Evolutionary conservation across 2,329 filamentous ascomycete species (phyloP), one percentile per base, ranked within the genome.

Genomic region (Shiraia bambusicola): DNA sequence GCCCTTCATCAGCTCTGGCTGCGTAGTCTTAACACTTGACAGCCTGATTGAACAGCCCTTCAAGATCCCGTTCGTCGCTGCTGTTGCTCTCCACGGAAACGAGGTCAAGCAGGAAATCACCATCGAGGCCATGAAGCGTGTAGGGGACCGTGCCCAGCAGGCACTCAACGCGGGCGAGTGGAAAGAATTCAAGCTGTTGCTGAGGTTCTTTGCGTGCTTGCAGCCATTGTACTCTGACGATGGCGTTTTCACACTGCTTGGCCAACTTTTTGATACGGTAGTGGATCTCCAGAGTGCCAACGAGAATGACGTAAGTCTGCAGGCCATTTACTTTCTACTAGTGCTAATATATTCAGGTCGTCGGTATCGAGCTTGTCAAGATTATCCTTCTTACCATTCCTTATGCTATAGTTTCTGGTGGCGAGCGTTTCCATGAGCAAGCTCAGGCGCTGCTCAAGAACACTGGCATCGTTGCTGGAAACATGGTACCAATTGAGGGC

Each of bases 321-420:
- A 1, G 7, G 1, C 12, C 3, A 17, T 16, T 4, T 5, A 12
- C 10, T 2, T 27, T 33, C 8, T 19, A 11, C 51, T 59, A 30
- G 37, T 34, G 45, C 45, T 48, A 49, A 57, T 51, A 19, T 2
- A 15, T 15, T 9, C 25, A 82, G 77, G 71, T 80, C 30, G 71
- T 86, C 35, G 81, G 82, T 14, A 71, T 94, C 29, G 93, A 97
- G 72, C 80, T 98, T 25, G 90, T 96, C 67, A 97, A 96, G 72
- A 91, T 96, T 57, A 96, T 98, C 52, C 81, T 97, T 31, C 81
- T 96, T 34, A 95, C 92, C 0, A 87, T 98, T 44, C 92, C 93
- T 0, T 98, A 97, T 67, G 85, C 87, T 3, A 76, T 78, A 3
- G 81, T 83, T 35, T 55, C 63, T 4, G 59, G 63, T 24, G 66